phyloP scores from a whole-genome alignment of 106 monocot species.

The Agapanthus africanus region DNA sequence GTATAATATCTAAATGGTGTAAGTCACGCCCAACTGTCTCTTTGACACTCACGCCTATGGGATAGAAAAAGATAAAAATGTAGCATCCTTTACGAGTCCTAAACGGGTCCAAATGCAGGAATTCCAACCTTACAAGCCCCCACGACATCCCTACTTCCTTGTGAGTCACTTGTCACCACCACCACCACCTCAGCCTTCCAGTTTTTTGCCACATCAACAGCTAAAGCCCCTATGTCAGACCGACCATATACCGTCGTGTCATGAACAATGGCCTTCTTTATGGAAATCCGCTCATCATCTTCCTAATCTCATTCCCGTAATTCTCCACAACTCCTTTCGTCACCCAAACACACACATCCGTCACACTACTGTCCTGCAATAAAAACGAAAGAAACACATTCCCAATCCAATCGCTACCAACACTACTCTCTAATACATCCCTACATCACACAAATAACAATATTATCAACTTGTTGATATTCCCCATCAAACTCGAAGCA shows the following conservation, averaged over 20 bases:
- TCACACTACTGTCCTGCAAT: constrained; percentile 28
- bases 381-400: constrained; percentile 59
- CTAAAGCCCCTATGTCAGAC: constrained; percentile 19
- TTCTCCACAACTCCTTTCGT: constrained; percentile 52
- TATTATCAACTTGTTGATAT: too few relatives aligned
- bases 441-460: too few relatives aligned
- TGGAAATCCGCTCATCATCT: constrained; percentile 18
- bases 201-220: constrained; percentile 14
- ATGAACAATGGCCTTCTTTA: constrained; percentile 26
- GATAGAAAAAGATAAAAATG: too few relatives aligned
- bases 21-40: too few relatives aligned
- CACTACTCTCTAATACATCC: constrained; percentile 41
- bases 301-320: constrained; percentile 45
- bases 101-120: constrained; percentile 24
- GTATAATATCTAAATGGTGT: too few relatives aligned
- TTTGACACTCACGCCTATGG: too few relatives aligned
- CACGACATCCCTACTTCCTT: constrained; percentile 30
- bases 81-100: too few relatives aligned
- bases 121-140: constrained; percentile 20
- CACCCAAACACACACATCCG: constrained; percentile 56
- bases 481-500: too few relatives aligned
- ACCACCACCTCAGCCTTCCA: constrained; percentile 35
- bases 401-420: constrained; percentile 51
- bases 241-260: constrained; percentile 21
- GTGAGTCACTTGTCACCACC: constrained; percentile 27